These are phyloP conservation scores for Russula virescens DNA, from an alignment of 768 basidiomycete genomes.

Conservation along the genomic window DNA sequence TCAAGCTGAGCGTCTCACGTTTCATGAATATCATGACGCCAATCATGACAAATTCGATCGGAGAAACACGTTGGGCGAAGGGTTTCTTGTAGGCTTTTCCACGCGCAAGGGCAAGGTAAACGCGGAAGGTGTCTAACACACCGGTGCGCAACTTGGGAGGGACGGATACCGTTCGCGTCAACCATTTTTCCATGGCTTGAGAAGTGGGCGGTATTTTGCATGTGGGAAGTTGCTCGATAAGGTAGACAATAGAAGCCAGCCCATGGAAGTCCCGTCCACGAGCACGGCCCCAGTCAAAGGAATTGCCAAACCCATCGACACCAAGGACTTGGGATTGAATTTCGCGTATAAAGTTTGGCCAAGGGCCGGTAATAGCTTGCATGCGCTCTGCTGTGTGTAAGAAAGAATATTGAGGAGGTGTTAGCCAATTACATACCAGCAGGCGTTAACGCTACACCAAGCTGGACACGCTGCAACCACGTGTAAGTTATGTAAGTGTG, in stretches of 20 bases:
- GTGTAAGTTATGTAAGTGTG: background rate
- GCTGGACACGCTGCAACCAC: conserved; percentile 56
- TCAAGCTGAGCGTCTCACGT: conserved; percentile 36
- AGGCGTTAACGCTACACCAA: conserved; percentile 71
- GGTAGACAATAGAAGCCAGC: conserved; percentile 30
- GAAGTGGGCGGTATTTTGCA: conserved; percentile 21
- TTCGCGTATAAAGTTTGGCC: conserved; percentile 53
- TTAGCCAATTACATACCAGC: conserved; percentile 39
- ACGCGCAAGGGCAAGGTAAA: conserved; percentile 42
- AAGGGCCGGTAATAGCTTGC: conserved; percentile 55
- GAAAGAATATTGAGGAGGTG: background rate
- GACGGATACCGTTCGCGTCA: conserved; percentile 29
- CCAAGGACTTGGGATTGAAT: conserved; percentile 44
- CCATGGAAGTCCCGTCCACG: conserved; percentile 37
- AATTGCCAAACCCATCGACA: conserved; percentile 31
- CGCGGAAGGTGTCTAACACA: conserved; percentile 40
- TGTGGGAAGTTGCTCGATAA: conserved; percentile 28
- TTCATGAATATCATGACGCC: conserved; percentile 49
- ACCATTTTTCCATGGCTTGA: conserved; percentile 29
- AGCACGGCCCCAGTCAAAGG: conserved; percentile 34
- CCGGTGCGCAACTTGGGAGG: conserved; percentile 29
- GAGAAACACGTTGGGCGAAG: conserved; percentile 46
- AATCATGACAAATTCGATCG: conserved; percentile 61
- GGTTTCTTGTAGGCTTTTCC: conserved; percentile 31
- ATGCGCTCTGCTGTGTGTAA: conserved; percentile 48